These are phyloP conservation scores for Chamaecyparis obtusa DNA, from an alignment of 75 land plant genomes.

Conservation along the genomic window DNA sequence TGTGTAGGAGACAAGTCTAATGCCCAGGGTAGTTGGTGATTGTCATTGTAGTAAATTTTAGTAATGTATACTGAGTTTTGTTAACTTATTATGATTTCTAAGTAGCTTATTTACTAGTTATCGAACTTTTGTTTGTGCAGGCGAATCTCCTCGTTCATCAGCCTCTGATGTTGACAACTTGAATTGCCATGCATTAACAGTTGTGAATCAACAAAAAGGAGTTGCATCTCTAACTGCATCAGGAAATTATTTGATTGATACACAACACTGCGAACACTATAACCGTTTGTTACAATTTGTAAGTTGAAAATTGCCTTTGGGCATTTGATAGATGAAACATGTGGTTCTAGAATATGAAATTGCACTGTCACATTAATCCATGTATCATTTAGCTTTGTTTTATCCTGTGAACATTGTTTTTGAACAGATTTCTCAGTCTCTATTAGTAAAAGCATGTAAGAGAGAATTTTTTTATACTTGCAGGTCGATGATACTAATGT, in stretches of 20 bases:
- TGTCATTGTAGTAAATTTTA: not conserved
- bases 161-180: constrained; percentile 3
- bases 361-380: not conserved
- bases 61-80: not conserved
- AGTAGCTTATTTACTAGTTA: not conserved
- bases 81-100: not conserved
- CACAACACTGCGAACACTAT: not conserved
- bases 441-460: not conserved
- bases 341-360: not conserved
- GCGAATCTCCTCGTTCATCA: not conserved
- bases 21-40: not conserved
- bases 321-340: not conserved
- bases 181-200: not conserved
- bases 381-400: not conserved
- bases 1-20: not conserved
- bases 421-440: not conserved
- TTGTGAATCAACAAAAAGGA: not conserved
- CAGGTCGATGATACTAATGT: not conserved
- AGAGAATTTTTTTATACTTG: not conserved
- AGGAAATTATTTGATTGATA: not conserved
- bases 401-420: not conserved
- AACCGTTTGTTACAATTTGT: not conserved
- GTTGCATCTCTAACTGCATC: not conserved
- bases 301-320: not conserved
- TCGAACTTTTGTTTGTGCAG: not conserved